Conservation (phyloP, 495 filamentous ascomycete genomes). For the Sphaerosporella brunnea region DNA sequence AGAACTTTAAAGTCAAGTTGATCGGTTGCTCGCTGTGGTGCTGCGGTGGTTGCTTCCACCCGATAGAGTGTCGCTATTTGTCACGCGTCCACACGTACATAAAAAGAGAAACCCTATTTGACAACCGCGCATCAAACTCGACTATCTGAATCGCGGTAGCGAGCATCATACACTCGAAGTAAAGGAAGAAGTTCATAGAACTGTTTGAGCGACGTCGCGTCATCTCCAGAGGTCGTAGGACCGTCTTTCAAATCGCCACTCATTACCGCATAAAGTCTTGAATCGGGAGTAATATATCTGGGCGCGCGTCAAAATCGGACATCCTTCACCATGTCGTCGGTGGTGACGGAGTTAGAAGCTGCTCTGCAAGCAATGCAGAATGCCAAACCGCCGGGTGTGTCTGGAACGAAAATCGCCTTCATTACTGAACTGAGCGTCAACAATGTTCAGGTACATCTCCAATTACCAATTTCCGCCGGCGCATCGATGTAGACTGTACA, state of each 20-base stretch:
- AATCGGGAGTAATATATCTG: slow-evolving; percentile 1
- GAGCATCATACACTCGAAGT: slow-evolving; percentile 1
- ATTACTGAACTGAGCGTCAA: slow-evolving; percentile 71
- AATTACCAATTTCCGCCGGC: slow-evolving; percentile 12
- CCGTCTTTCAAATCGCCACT: background rate
- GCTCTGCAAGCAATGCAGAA: slow-evolving; percentile 78
- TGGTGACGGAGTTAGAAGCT: slow-evolving; percentile 75
- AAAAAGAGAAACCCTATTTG: slow-evolving; percentile 1
- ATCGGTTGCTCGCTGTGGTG: background rate
- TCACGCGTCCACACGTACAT: slow-evolving; percentile 6
- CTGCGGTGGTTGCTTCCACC: background rate
- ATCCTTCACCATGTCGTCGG: slow-evolving; percentile 34
- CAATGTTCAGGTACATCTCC: slow-evolving; percentile 73
- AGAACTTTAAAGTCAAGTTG: background rate
- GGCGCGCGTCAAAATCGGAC: background rate
- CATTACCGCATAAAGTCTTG: background rate
- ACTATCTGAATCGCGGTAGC: background rate
- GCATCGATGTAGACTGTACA: slow-evolving; percentile 15
- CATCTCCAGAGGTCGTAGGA: slow-evolving; percentile 2
- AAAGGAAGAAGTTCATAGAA: background rate
- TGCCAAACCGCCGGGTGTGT: slow-evolving; percentile 84
- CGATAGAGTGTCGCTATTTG: no score
- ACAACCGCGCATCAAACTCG: background rate
- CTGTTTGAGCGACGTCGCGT: background rate
- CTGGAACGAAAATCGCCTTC: slow-evolving; percentile 68